A percentile compares a stretch with the other conserved stretches of the same genome.
phyloP scores from a whole-genome alignment of 2,329 filamentous ascomycete genomes.

The Paraphaeosphaeria minitans region DNA sequence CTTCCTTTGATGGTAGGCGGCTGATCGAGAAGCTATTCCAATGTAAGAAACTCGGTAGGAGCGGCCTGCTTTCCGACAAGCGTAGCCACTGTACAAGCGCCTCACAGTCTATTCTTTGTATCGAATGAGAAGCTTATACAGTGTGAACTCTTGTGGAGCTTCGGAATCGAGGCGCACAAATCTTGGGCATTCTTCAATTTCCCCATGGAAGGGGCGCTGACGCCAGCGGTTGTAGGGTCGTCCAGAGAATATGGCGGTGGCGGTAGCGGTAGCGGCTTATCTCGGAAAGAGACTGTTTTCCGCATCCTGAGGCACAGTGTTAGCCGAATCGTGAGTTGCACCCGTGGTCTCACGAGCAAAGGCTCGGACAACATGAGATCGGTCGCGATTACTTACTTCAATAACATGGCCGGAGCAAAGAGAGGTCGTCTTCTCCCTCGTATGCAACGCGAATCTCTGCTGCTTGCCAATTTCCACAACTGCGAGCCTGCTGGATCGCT shows the following conservation, averaged over 20 bases:
- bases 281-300: constrained; percentile 43
- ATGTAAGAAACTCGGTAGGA: constrained; percentile 30
- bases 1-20: constrained; percentile 35
- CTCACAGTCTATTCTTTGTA: constrained; percentile 36
- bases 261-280: constrained; percentile 34
- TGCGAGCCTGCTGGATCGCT: constrained; percentile 21
- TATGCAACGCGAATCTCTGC: constrained; percentile 42
- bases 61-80: constrained; percentile 15
- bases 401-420: constrained; percentile 20
- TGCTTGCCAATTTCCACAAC: constrained; percentile 38
- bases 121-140: constrained; percentile 44
- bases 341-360: background rate
- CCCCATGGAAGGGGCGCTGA: constrained; percentile 24
- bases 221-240: constrained; percentile 22
- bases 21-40: constrained; percentile 36
- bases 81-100: constrained; percentile 31
- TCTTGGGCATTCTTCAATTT: too few relatives aligned
- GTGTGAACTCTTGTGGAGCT: constrained; percentile 28
- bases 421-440: constrained; percentile 28
- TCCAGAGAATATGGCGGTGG: constrained; percentile 38
- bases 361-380: background rate
- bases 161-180: constrained; percentile 42
- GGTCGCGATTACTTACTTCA: constrained; percentile 23
- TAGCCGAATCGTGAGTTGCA: constrained; percentile 6
- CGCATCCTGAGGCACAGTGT: constrained; percentile 25